Percentiles rank a stretch among this genome's conserved stretches.
phyloP scores from a whole-genome alignment of 2,329 filamentous ascomycete genomes.

The Neophaeococcomyces aloes region DNA sequence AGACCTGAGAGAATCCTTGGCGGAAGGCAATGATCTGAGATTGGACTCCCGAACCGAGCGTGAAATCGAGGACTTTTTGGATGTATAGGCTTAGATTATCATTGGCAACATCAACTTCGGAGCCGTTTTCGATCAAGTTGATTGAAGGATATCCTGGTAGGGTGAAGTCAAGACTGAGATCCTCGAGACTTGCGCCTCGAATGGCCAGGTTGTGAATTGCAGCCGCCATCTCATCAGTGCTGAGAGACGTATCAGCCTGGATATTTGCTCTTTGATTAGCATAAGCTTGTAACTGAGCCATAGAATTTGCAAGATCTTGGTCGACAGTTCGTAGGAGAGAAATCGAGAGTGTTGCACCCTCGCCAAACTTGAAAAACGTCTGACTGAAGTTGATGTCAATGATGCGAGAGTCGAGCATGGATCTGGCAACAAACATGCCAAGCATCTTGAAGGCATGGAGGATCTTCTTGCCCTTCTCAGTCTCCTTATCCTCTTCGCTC shows the following conservation, averaged over 20 bases:
- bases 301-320: slow-evolving; percentile 69
- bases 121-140: slow-evolving; percentile 66
- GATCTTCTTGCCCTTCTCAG: slow-evolving; percentile 75
- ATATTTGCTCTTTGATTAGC: slow-evolving; percentile 71
- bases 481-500: slow-evolving; percentile 61
- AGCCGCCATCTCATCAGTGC: slow-evolving; percentile 57
- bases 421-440: slow-evolving; percentile 92
- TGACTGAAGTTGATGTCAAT: slow-evolving; percentile 97
- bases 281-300: slow-evolving; percentile 81
- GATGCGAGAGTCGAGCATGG: slow-evolving; percentile 96
- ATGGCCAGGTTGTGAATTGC: slow-evolving; percentile 61
- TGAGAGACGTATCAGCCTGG: slow-evolving; percentile 58
- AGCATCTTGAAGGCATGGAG: slow-evolving; percentile 84
- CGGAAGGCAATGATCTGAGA: slow-evolving; percentile 87
- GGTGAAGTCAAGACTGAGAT: slow-evolving; percentile 87
- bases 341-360: slow-evolving; percentile 70
- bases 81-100: slow-evolving; percentile 86
- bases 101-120: slow-evolving; percentile 66
- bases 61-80: slow-evolving; percentile 82
- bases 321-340: slow-evolving; percentile 86
- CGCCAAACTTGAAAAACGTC: slow-evolving; percentile 90
- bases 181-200: slow-evolving; percentile 69
- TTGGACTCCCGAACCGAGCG: slow-evolving; percentile 76
- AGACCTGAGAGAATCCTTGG: slow-evolving; percentile 84
- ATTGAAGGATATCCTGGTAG: slow-evolving; percentile 82